Conservation (phyloP, 2,329 filamentous ascomycete species). For the Phaeosphaeria sp. region DNA sequence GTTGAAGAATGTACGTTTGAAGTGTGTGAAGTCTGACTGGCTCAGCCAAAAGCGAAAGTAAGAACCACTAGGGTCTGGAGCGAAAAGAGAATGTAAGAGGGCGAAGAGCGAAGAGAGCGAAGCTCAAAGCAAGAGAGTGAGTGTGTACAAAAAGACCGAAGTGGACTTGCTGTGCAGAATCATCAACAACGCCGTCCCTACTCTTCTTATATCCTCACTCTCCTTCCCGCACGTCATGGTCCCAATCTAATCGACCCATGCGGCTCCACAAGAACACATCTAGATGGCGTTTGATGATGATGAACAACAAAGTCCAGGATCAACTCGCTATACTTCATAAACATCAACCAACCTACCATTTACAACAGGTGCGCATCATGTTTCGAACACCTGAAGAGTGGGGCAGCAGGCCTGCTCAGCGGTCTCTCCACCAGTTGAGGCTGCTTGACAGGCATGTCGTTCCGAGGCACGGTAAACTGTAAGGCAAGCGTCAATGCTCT, state of each 20-base stretch:
- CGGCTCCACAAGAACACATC: neutral
- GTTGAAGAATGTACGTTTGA: neutral
- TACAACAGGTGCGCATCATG: no score
- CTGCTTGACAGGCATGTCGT: neutral
- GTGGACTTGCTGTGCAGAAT: neutral
- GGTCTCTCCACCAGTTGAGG: neutral
- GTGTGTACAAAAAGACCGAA: neutral
- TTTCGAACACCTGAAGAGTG: neutral
- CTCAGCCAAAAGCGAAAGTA: constrained; percentile 23
- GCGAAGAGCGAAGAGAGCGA: neutral
- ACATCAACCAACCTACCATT: neutral
- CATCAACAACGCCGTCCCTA: neutral
- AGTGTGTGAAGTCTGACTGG: constrained; percentile 9
- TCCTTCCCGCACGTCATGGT: neutral
- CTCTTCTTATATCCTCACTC: neutral
- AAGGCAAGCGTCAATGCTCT: neutral
- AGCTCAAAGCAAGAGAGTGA: no score
- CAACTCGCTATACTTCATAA: neutral
- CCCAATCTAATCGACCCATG: neutral
- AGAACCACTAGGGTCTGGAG: constrained; percentile 1
- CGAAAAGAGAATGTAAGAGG: neutral
- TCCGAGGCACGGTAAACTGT: neutral
- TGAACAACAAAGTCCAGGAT: neutral
- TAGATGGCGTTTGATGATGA: neutral
- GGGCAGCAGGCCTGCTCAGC: no score